Evolutionary conservation across 257 asterid species (phyloP).

Genomic region (Agastache rugosa): DNA sequence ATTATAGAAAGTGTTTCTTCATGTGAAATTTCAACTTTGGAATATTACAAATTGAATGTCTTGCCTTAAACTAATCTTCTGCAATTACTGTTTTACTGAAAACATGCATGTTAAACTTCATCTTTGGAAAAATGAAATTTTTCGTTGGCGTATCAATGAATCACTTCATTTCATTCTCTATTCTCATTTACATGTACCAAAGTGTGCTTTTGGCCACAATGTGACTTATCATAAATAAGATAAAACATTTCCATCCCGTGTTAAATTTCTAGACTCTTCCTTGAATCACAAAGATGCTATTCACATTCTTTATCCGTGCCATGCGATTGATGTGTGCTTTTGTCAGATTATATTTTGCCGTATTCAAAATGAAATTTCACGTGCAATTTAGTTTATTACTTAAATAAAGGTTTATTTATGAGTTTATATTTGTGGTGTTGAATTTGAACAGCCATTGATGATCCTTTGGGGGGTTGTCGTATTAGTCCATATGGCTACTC

Average conservation of each 20-base stretch:
- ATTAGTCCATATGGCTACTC: conserved; percentile 90
- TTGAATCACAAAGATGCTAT: conserved; percentile 5
- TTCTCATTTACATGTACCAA: background rate
- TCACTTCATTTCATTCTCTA: background rate
- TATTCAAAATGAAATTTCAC: background rate
- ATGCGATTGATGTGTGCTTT: conserved; percentile 8
- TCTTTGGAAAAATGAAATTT: background rate
- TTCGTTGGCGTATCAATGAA: background rate
- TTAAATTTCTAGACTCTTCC: background rate
- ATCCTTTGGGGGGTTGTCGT: conserved; percentile 94
- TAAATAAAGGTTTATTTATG: conserved; percentile 13
- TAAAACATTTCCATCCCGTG: background rate
- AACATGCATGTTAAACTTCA: background rate
- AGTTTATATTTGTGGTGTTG: conserved; percentile 32
- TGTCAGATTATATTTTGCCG: background rate
- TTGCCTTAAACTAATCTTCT: background rate
- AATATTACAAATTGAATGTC: background rate
- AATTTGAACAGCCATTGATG: conserved; percentile 71
- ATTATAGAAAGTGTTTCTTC: background rate
- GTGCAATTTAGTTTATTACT: conserved; percentile 23
- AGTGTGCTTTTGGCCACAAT: conserved; percentile 2
- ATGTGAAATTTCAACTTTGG: background rate
- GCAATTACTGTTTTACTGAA: background rate
- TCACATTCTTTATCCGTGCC: background rate
- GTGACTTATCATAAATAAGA: background rate